Percentiles rank a stretch among this genome's conserved stretches.
phyloP scores from a whole-genome alignment of 2,329 filamentous ascomycete species.

The Venturia carpophila region DNA sequence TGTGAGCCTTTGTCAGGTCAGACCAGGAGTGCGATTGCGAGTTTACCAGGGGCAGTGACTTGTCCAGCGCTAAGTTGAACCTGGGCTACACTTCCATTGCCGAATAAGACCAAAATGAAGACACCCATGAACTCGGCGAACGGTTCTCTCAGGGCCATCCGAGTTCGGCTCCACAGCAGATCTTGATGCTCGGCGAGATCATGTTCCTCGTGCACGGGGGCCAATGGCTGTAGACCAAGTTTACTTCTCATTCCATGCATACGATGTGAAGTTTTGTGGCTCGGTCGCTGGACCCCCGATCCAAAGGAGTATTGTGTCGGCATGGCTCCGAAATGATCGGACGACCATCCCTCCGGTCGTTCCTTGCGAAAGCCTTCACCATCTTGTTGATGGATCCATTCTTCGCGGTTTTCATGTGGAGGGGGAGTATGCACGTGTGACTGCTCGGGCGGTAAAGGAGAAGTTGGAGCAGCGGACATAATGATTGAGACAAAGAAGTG shows the following conservation, averaged over 20 bases:
- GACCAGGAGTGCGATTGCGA: too few relatives aligned
- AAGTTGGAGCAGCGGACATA: background rate
- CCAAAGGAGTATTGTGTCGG: constrained; percentile 4
- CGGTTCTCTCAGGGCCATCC: constrained; percentile 34
- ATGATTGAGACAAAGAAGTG: background rate
- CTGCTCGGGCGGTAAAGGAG: background rate
- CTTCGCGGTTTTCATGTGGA: background rate
- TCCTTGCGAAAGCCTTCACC: constrained; percentile 13
- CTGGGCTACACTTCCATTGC: constrained; percentile 38
- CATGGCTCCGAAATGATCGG: constrained; percentile 1
- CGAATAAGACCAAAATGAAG: constrained; percentile 37
- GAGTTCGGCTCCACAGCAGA: constrained; percentile 33
- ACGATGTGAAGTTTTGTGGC: constrained; percentile 11
- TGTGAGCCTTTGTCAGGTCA: background rate
- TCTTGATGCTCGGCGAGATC: constrained; percentile 30
- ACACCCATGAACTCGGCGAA: constrained; percentile 40
- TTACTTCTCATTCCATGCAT: constrained; percentile 7
- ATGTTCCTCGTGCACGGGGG: constrained; percentile 37
- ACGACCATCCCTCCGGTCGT: background rate
- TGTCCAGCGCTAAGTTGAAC: constrained; percentile 34
- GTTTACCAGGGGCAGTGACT: constrained; percentile 33
- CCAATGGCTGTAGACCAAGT: constrained; percentile 34
- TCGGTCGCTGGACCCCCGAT: background rate
- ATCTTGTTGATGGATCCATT: background rate
- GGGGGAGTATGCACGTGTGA: background rate